A percentile compares a stretch with the other conserved stretches of the same genome.
phyloP scores from a whole-genome alignment of 352 stramenopile genomes.

The Phytophthora fragariaefolia region DNA sequence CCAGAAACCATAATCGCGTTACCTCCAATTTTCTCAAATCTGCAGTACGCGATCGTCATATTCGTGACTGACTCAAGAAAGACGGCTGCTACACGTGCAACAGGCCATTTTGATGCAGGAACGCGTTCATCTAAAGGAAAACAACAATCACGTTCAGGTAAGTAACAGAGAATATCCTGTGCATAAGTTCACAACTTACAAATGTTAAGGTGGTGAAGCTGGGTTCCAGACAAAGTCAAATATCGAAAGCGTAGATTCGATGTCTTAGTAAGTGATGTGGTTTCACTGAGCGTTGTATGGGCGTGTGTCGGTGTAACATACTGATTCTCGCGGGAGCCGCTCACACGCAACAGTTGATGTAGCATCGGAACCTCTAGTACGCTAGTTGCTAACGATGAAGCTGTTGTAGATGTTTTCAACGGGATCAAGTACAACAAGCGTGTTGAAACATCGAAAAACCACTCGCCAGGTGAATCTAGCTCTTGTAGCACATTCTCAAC shows the following conservation, averaged over 20 bases:
- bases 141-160: neutral
- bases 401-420: constrained; percentile 32
- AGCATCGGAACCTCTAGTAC: constrained; percentile 64
- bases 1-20: constrained; percentile 77
- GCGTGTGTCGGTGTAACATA: constrained; percentile 51
- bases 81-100: constrained; percentile 63
- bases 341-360: constrained; percentile 68
- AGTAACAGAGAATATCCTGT: neutral
- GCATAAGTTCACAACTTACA: constrained; percentile 43
- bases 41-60: constrained; percentile 60
- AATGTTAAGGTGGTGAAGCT: constrained; percentile 64
- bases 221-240: constrained; percentile 67
- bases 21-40: constrained; percentile 72
- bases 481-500: constrained; percentile 74
- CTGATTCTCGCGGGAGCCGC: constrained; percentile 63
- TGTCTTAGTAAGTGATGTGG: constrained; percentile 38
- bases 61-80: constrained; percentile 68
- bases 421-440: constrained; percentile 70
- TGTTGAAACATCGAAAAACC: constrained; percentile 66
- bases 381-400: constrained; percentile 29
- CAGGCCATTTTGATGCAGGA: constrained; percentile 54
- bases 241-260: constrained; percentile 64
- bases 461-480: constrained; percentile 66
- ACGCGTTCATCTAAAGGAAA: constrained; percentile 43
- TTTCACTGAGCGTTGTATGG: constrained; percentile 51